Evolutionary conservation across 164 flowering plant species (phyloP).

Genomic region (Nelumbo lutea): DNA sequence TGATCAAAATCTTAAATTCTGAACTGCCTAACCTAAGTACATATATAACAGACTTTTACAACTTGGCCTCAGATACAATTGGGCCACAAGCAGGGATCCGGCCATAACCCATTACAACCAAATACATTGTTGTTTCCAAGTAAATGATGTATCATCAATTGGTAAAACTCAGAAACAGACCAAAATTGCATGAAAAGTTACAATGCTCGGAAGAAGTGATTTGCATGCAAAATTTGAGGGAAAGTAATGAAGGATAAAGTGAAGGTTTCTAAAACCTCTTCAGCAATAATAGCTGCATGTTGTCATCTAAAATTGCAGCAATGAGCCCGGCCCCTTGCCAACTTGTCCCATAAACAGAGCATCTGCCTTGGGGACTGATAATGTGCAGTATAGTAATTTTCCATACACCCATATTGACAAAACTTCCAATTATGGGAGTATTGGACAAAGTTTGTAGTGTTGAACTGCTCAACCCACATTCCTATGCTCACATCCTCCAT

Average conservation of each 20-base stretch:
- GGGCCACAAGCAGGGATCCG: background rate
- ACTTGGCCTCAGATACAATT: background rate
- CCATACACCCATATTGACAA: slow-evolving; percentile 93
- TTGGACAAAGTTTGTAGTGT: slow-evolving; percentile 58
- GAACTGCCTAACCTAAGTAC: background rate
- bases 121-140: slow-evolving; percentile 1
- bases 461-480: slow-evolving; percentile 94
- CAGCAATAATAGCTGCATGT: background rate
- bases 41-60: slow-evolving; percentile 4
- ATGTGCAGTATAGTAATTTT: slow-evolving; percentile 81
- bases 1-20: no score
- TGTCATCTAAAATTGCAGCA: slow-evolving; percentile 83
- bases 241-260: background rate
- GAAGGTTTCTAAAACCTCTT: slow-evolving; percentile 1
- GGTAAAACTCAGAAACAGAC: background rate
- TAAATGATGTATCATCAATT: background rate
- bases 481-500: slow-evolving; percentile 99
- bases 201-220: slow-evolving; percentile 15
- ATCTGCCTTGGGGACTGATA: slow-evolving; percentile 98
- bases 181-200: slow-evolving; percentile 12
- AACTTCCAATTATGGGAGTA: slow-evolving; percentile 91
- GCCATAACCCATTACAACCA: background rate
- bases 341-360: slow-evolving; percentile 87
- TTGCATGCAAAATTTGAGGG: background rate
- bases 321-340: slow-evolving; percentile 57